Evolutionary conservation across 345 rosid species (phyloP).

Genomic region (Citrus glauca): DNA sequence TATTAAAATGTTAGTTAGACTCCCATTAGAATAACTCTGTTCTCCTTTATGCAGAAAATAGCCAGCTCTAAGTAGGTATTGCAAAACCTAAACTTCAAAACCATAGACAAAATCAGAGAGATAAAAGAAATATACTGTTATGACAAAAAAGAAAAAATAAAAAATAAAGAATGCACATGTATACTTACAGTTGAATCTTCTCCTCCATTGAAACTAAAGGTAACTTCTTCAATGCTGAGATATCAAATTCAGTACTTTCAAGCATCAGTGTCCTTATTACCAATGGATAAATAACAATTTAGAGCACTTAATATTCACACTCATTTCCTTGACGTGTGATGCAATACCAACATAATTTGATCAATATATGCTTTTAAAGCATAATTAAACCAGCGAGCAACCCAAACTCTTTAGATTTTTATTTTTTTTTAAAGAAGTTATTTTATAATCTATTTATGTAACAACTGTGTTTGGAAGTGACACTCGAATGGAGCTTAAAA

Average conservation of each 20-base stretch:
- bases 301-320: neutral
- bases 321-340: neutral
- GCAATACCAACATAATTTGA: neutral
- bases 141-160: neutral
- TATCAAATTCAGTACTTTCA: slow-evolving; percentile 21
- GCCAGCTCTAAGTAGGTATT: slow-evolving; percentile 96
- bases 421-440: too few species aligned
- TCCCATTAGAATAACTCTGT: slow-evolving; percentile 54
- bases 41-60: slow-evolving; percentile 64
- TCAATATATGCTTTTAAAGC: neutral
- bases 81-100: slow-evolving; percentile 45
- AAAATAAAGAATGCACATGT: slow-evolving; percentile 5
- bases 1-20: slow-evolving; percentile 52
- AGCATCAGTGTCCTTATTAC: slow-evolving; percentile 18
- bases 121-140: slow-evolving; percentile 14
- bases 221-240: slow-evolving; percentile 78
- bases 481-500: too few species aligned
- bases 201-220: slow-evolving; percentile 98
- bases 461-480: too few species aligned
- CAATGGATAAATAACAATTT: neutral
- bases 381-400: too few species aligned
- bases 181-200: slow-evolving; percentile 95
- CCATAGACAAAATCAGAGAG: slow-evolving; percentile 7
- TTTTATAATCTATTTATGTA: too few species aligned
- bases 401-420: too few species aligned